Conservation (phyloP, 2,329 filamentous ascomycete genomes). For the Trichoderma semiorbis region DNA sequence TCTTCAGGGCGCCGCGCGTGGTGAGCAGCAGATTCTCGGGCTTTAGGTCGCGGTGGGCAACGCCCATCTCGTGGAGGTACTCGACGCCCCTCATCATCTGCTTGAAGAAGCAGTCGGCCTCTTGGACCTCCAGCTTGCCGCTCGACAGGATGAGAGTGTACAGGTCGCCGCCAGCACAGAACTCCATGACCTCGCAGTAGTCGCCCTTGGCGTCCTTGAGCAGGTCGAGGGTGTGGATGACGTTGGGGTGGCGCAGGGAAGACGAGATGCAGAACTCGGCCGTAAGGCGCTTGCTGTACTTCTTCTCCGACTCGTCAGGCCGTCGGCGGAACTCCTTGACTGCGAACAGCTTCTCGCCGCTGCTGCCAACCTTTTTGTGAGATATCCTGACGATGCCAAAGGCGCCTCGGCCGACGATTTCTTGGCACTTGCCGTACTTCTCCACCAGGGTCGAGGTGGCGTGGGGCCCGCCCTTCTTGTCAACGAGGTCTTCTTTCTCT, state of each 20-base stretch:
- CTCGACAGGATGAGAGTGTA: constrained; percentile 91
- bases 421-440: constrained; percentile 98
- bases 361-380: constrained; percentile 85
- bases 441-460: constrained; percentile 74
- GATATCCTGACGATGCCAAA: constrained; percentile 98
- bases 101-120: constrained; percentile 98
- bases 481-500: constrained; percentile 80
- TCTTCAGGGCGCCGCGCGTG: constrained; percentile 88
- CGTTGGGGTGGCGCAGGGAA: constrained; percentile 91
- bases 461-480: constrained; percentile 74
- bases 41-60: constrained; percentile 94
- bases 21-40: constrained; percentile 95
- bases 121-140: constrained; percentile 83
- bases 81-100: constrained; percentile 98
- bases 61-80: constrained; percentile 99
- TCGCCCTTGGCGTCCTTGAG: constrained; percentile 95
- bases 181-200: constrained; percentile 99
- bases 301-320: constrained; percentile 91
- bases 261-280: constrained; percentile 99
- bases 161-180: constrained; percentile 91
- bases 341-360: constrained; percentile 85
- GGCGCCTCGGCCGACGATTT: constrained; percentile 90
- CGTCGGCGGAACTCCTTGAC: constrained; percentile 97
- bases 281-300: constrained; percentile 95
- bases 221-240: constrained; percentile 95